A percentile compares a stretch with the other conserved stretches of the same genome.
These are phyloP conservation scores for Scytalidium sp. DNA, from an alignment of 2,329 filamentous ascomycete genomes.

Conservation along the genomic window DNA sequence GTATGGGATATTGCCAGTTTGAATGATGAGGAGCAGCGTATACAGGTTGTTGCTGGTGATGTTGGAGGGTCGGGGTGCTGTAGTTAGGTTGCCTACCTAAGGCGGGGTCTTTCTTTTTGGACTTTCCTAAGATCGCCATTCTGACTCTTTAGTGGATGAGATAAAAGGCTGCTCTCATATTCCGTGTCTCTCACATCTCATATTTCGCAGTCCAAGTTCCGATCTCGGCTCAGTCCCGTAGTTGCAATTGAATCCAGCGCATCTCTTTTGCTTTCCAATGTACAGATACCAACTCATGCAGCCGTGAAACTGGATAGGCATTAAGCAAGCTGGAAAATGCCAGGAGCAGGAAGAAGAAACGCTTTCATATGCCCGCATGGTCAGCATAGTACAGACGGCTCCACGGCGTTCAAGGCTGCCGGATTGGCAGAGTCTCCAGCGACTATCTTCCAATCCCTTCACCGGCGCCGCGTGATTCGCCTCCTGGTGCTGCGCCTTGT, in stretches of 20 bases:
- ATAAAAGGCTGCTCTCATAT: neutral
- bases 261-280: neutral
- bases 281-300: neutral
- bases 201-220: neutral
- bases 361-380: neutral
- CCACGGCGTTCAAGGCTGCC: neutral
- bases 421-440: neutral
- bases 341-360: no score
- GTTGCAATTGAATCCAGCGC: neutral
- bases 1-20: constrained; percentile 10
- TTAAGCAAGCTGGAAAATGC: neutral
- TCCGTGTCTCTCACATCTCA: neutral
- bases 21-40: constrained; percentile 8
- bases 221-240: neutral
- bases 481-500: neutral
- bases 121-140: constrained; percentile 27
- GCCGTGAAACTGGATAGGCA: neutral
- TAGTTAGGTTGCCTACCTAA: neutral
- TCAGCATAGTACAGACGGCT: neutral
- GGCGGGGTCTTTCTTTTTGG: constrained; percentile 18
- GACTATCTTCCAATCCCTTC: neutral
- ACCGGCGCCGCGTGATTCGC: neutral
- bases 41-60: constrained; percentile 3
- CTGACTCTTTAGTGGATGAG: no score
- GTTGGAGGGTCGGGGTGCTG: constrained; percentile 2